Evolutionary conservation across 192 early-diverging fungal species (phyloP), one percentile per base, ranked within the genome.

Genomic region (Geosiphon pyriformis): DNA sequence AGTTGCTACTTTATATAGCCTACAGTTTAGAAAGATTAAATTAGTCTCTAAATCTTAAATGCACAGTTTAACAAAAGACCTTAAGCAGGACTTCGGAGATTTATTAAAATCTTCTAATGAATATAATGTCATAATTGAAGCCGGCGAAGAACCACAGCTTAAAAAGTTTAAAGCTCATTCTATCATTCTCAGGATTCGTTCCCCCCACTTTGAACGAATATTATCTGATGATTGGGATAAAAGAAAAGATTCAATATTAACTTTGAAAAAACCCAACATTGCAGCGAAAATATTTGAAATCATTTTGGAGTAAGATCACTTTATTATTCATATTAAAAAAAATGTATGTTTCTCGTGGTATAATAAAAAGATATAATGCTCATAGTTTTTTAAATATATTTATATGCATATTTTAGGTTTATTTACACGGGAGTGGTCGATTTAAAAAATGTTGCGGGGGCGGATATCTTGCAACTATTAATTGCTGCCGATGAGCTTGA

Each of bases 131-230:
- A 33, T 35, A 20, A 53, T 65, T 34, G 15, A 52, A 27, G 62
- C 33, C 15, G 62, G 62, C 12, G 50, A 64, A 34, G 49, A 18
- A 12, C 3, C 2, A 20, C 6, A 52, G 3, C 4, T 17, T 17
- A 29, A 52, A 52, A 30, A 29, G n/a, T 64, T 64, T 52, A 18
- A 53, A 20, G 62, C 50, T 25, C 62, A 64, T 15, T 64, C 49
- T 18, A 7, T 52, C 15, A 52, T 64, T n/a, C 30, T 64, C 12
- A 3, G 49, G 3, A 49, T 49, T 3, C 25, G 62, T 11, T 64
- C 62, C 2, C 26, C 30, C 15, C 53, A 65, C 10, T 65, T 65
- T 53, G 4, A 25, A 12, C 3, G 23, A n/a, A 47, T 10, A 18
- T 63, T 62, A 29, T 48, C 37, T 10, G 15, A 52, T 26, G 26